Percentiles rank a stretch among this genome's conserved stretches.
phyloP scores from a whole-genome alignment of 805 yeast species.

The Kodamaea kaohsiungensis region DNA sequence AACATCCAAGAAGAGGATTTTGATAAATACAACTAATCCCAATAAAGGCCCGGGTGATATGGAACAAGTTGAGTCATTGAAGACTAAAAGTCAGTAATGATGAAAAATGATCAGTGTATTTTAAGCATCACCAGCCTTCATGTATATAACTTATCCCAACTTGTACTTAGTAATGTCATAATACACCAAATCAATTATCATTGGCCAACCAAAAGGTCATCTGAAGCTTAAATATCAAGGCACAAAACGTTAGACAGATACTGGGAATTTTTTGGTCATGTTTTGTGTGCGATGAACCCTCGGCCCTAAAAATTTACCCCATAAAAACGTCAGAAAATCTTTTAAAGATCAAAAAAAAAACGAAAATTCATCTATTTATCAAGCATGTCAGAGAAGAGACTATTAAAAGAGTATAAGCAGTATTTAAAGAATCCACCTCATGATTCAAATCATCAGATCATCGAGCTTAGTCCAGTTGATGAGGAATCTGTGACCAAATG shows the following conservation, averaged over 20 bases:
- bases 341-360: not conserved
- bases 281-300: not conserved
- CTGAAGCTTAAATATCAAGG: not conserved
- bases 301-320: not conserved
- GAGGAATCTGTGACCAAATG: constrained; percentile 42
- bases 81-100: too few species aligned
- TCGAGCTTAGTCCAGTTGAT: constrained; percentile 45
- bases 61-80: too few species aligned
- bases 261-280: not conserved
- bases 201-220: not conserved
- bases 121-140: not conserved
- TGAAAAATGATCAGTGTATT: not conserved
- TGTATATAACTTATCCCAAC: not conserved
- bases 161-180: not conserved
- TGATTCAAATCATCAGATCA: constrained; percentile 36
- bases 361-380: not conserved
- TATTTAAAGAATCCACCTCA: constrained; percentile 29
- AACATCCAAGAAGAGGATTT: constrained; percentile 47
- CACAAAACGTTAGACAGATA: not conserved
- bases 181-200: not conserved
- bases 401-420: constrained; percentile 40
- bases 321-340: not conserved
- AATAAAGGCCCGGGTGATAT: too few species aligned
- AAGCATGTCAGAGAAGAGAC: constrained; percentile 43
- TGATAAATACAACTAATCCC: not conserved